phyloP scores from a whole-genome alignment of 768 basidiomycete species.

The Lactarius tabidus region DNA sequence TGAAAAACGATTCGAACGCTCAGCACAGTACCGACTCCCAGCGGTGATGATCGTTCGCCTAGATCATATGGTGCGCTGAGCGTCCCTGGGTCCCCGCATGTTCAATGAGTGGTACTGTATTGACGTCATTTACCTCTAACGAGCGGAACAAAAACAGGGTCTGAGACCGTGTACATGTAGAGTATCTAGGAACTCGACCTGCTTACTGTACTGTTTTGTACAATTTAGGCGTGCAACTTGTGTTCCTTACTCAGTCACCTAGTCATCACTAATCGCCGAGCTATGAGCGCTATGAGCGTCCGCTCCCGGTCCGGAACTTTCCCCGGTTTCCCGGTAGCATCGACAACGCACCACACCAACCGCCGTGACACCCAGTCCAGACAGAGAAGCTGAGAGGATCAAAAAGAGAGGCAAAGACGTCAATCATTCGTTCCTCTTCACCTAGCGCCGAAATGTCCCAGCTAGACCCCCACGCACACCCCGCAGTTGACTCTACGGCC shows the following conservation, averaged over 20 bases:
- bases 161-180: neutral
- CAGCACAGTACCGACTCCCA: neutral
- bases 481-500: constrained; percentile 49
- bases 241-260: neutral
- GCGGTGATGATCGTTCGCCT: neutral
- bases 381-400: neutral
- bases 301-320: neutral
- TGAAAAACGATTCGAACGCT: neutral
- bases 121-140: constrained; percentile 10
- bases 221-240: neutral
- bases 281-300: neutral
- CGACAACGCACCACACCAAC: too few species aligned
- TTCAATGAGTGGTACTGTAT: neutral
- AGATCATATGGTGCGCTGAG: too few species aligned
- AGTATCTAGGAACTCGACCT: neutral
- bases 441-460: constrained; percentile 37
- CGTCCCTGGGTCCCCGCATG: neutral
- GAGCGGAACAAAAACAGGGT: neutral
- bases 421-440: neutral
- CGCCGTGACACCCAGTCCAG: too few species aligned
- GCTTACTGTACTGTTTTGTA: neutral
- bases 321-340: neutral
- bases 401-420: neutral
- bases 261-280: neutral
- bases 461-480: constrained; percentile 37